Evolutionary conservation across 352 stramenopile species (phyloP).

Genomic region (Nothophytophthora sp.): DNA sequence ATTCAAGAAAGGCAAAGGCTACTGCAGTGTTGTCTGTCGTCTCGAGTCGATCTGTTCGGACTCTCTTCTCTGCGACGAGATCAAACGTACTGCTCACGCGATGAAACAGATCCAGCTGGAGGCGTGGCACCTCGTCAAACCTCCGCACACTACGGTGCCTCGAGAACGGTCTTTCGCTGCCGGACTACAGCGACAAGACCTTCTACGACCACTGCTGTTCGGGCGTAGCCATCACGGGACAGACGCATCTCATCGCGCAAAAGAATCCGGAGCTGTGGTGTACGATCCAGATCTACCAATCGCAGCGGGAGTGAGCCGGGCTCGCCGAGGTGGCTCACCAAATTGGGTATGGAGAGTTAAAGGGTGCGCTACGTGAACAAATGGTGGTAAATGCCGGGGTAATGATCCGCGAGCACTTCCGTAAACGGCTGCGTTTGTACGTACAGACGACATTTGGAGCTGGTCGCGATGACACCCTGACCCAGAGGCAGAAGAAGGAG

Average conservation of each 20-base stretch:
- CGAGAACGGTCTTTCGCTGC: constrained; percentile 8
- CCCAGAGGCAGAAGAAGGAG: constrained; percentile 6
- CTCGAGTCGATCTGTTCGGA: constrained; percentile 7
- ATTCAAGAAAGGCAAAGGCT: constrained; percentile 11
- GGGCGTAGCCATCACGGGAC: constrained; percentile 6
- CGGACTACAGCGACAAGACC: constrained; percentile 5
- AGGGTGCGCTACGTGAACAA: constrained; percentile 3
- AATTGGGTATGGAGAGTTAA: background rate
- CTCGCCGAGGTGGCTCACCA: background rate
- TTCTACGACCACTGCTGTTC: constrained; percentile 18
- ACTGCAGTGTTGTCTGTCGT: constrained; percentile 3
- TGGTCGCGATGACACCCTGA: background rate
- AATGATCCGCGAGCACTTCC: constrained; percentile 12
- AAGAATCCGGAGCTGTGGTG: constrained; percentile 14
- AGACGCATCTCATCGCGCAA: constrained; percentile 6
- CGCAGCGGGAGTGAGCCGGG: background rate
- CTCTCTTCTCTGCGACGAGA: constrained; percentile 6
- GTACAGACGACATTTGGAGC: constrained; percentile 5
- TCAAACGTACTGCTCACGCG: constrained; percentile 1
- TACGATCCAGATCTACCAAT: constrained; percentile 11
- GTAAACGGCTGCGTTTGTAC: background rate
- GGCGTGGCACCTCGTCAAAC: constrained; percentile 11
- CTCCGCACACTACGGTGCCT: constrained; percentile 14
- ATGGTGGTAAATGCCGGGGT: constrained; percentile 7
- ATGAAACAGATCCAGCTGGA: constrained; percentile 25